A percentile compares a stretch with the other conserved stretches of the same genome.
These are phyloP conservation scores for Lophium mytilinum DNA, from an alignment of 495 filamentous ascomycete genomes.

Conservation along the genomic window DNA sequence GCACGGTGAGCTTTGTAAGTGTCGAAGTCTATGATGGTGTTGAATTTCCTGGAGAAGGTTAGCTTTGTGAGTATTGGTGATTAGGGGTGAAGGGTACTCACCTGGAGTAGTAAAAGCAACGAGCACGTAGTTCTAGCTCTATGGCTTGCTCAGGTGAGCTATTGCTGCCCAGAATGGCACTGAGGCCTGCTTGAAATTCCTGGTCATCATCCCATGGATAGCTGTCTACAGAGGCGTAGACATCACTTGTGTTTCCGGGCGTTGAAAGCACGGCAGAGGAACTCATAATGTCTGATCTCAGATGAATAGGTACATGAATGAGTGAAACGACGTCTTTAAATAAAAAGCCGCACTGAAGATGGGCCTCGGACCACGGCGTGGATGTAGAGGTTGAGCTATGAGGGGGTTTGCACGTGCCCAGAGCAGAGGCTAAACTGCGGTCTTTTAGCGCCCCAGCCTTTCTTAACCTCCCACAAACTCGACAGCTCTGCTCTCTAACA, in stretches of 20 bases:
- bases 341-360: no score
- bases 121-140: constrained; percentile 39
- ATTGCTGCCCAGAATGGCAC: constrained; percentile 39
- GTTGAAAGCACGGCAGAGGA: no score
- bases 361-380: no score
- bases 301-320: no score
- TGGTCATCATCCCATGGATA: constrained; percentile 48
- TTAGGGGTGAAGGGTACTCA: background rate
- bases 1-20: constrained; percentile 34
- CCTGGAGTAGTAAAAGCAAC: constrained; percentile 41
- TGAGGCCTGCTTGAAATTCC: constrained; percentile 45
- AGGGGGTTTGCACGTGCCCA: no score
- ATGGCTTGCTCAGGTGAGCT: constrained; percentile 36
- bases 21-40: constrained; percentile 33
- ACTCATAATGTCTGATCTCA: no score
- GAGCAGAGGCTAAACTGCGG: no score
- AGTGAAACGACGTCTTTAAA: no score
- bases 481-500: background rate
- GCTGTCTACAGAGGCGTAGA: constrained; percentile 40
- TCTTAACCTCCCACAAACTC: background rate
- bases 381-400: no score
- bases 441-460: no score
- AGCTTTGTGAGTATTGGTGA: background rate
- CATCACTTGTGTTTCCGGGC: constrained; percentile 4
- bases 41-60: constrained; percentile 28